Conservation (phyloP, 1,139 yeast species). For the Yamadazyma oceani region DNA sequence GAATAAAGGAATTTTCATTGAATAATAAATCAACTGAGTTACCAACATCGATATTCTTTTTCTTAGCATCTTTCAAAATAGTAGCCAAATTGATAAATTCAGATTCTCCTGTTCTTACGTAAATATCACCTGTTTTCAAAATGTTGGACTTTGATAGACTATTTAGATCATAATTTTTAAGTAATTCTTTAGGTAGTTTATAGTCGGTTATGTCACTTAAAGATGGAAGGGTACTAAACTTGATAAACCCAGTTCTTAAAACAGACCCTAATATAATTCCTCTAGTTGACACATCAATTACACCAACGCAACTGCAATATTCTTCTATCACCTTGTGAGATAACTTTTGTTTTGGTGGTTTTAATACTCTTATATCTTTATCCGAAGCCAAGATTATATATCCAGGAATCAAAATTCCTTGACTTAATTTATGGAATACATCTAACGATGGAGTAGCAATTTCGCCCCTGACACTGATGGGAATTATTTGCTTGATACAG, state of each 20-base stretch:
- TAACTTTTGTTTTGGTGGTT: constrained; percentile 58
- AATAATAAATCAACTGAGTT: constrained; percentile 51
- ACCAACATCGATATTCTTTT: constrained; percentile 16
- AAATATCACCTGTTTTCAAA: constrained; percentile 71
- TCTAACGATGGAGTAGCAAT: constrained; percentile 65
- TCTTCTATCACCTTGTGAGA: constrained; percentile 68
- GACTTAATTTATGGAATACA: constrained; percentile 58
- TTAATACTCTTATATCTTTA: constrained; percentile 64
- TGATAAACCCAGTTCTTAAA: constrained; percentile 39
- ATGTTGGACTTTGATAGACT: constrained; percentile 35
- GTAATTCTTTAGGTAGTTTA: constrained; percentile 35
- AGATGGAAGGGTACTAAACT: constrained; percentile 40
- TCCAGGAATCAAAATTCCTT: constrained; percentile 65
- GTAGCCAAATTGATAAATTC: constrained; percentile 47
- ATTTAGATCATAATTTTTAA: constrained; percentile 25
- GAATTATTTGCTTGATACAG: constrained; percentile 43
- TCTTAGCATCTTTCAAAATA: constrained; percentile 42
- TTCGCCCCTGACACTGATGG: constrained; percentile 61
- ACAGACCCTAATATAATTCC: constrained; percentile 41
- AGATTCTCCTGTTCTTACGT: constrained; percentile 56
- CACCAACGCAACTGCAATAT: constrained; percentile 51
- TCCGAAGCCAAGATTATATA: constrained; percentile 57
- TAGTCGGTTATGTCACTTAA: constrained; percentile 39
- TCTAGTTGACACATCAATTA: constrained; percentile 25
- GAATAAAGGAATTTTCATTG: constrained; percentile 60